Evolutionary conservation across 2,329 filamentous ascomycete genomes (phyloP).

Genomic region (Neonectria neomacrospora): DNA sequence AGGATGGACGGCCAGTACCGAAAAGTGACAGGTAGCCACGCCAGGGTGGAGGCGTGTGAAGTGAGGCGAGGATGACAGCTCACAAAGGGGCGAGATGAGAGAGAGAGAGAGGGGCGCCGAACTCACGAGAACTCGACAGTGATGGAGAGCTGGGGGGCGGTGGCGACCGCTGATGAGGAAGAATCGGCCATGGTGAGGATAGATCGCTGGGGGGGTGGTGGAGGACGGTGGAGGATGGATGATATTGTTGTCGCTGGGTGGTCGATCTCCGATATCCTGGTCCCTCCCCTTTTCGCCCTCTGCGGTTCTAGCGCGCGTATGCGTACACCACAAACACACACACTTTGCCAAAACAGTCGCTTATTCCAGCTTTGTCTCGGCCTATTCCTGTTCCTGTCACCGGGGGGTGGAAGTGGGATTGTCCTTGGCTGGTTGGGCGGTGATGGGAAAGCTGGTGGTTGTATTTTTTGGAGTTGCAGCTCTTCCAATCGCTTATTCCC

Average conservation of each 20-base stretch:
- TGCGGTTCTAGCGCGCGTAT: not conserved
- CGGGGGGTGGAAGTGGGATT: not conserved
- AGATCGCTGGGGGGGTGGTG: conserved; percentile 4
- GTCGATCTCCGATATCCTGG: conserved; percentile 22
- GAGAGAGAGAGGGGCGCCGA: conserved; percentile 26
- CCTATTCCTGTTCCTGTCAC: not conserved
- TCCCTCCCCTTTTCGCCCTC: conserved; percentile 4
- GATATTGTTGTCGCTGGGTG: conserved; percentile 9
- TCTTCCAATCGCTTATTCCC: not conserved
- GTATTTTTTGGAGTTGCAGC: not conserved
- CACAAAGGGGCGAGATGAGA: conserved; percentile 33
- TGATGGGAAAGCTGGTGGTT: not conserved
- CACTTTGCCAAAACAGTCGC: not conserved
- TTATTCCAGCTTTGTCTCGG: not conserved
- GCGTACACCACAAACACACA: not conserved
- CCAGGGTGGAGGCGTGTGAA: conserved; percentile 17
- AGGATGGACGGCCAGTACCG: not conserved
- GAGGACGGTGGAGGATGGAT: not conserved
- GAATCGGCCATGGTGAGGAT: conserved; percentile 34
- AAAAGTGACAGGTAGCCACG: conserved; percentile 7
- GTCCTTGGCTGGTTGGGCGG: not conserved
- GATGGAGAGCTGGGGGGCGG: conserved; percentile 61
- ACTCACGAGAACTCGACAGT: conserved; percentile 76
- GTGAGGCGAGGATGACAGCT: conserved; percentile 38
- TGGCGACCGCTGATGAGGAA: conserved; percentile 26